These are phyloP conservation scores for Boletellus emodensis DNA, from an alignment of 768 basidiomycete genomes.

Conservation along the genomic window DNA sequence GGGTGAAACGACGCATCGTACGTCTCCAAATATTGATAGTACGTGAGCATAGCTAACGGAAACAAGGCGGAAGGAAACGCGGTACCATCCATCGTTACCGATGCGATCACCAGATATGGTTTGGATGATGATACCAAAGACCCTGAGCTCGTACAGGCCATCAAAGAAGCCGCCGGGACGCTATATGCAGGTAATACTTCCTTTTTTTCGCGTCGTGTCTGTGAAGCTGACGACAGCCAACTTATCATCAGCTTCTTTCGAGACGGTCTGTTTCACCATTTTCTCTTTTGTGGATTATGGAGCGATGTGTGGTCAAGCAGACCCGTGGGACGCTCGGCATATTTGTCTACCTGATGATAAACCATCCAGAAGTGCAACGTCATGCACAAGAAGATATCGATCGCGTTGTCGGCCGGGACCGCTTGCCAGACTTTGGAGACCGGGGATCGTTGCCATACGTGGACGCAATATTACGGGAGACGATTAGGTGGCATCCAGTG, in stretches of 20 bases:
- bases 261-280: slow-evolving; percentile 23
- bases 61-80: neutral
- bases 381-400: slow-evolving; percentile 33
- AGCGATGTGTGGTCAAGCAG: slow-evolving; percentile 7
- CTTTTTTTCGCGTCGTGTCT: neutral
- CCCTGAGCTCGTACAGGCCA: slow-evolving; percentile 5
- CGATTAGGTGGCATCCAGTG: slow-evolving; percentile 28
- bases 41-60: neutral
- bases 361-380: slow-evolving; percentile 6
- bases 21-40: neutral
- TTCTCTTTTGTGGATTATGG: neutral
- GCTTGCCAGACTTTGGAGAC: slow-evolving; percentile 32
- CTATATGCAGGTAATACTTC: slow-evolving; percentile 15
- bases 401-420: slow-evolving; percentile 22
- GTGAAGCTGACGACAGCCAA: neutral
- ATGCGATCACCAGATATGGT: neutral
- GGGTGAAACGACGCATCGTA: slow-evolving; percentile 9
- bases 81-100: no score
- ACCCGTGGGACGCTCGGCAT: slow-evolving; percentile 20
- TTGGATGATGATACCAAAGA: neutral
- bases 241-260: slow-evolving; percentile 24
- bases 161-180: slow-evolving; percentile 17
- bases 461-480: slow-evolving; percentile 33
- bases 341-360: no score
- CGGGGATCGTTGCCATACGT: slow-evolving; percentile 30